Conservation (phyloP, 257 asterid species). For the Nicotiana noctiflora region DNA sequence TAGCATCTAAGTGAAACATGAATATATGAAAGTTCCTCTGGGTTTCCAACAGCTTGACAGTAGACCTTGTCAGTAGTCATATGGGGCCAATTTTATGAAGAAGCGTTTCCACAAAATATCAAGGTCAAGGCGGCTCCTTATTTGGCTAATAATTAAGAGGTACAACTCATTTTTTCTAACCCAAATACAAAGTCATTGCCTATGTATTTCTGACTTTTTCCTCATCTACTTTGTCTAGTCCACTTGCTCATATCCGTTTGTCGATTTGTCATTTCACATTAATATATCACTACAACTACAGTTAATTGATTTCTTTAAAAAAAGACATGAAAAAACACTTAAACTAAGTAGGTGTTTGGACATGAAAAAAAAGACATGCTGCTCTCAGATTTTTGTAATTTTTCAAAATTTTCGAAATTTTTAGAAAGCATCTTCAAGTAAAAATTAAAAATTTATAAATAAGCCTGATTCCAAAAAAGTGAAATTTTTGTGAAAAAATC, state of each 20-base stretch:
- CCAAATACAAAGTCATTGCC: not conserved
- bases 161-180: not conserved
- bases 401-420: too few relatives aligned
- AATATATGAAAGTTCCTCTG: not conserved
- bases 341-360: too few relatives aligned
- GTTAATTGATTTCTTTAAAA: not conserved
- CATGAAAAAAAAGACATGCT: too few relatives aligned
- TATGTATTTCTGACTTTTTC: not conserved
- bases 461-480: too few relatives aligned
- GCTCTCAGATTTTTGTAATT: too few relatives aligned
- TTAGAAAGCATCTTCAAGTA: too few relatives aligned
- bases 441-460: too few relatives aligned
- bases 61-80: not conserved
- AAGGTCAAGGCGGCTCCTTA: not conserved
- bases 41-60: not conserved
- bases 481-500: too few relatives aligned
- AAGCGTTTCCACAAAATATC: not conserved
- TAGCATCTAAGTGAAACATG: not conserved
- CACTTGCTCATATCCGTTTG: not conserved
- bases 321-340: not conserved
- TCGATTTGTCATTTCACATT: not conserved
- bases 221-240: not conserved
- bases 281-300: not conserved
- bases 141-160: not conserved
- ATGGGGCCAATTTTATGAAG: not conserved